Evolutionary conservation across 768 basidiomycete genomes (phyloP), one percentile per base, ranked within the genome.

Genomic region (Arthromyces matolae): DNA sequence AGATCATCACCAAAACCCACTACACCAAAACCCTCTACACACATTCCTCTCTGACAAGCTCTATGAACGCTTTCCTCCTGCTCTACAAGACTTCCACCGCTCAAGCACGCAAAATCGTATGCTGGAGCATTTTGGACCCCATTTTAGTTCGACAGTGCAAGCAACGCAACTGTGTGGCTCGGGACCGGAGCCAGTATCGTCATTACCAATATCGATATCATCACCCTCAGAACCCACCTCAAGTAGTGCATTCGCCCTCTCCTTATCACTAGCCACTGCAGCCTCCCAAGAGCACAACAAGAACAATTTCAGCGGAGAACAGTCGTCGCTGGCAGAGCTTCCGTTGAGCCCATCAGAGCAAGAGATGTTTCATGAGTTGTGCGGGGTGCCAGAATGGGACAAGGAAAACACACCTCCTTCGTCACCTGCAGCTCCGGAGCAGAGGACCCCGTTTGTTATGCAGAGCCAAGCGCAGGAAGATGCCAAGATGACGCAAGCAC

Each of bases 311-410:
- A 18, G 19, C 4, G 3, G 8, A 13, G 45, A 38, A 31, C 36
- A 28, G 7, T 18, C 28, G n/a, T n/a, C n/a, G n/a, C n/a, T n/a
- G 1, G n/a, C 9, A n/a, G 76, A 77, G 19, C 67, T 69, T 3
- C 86, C 85, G 16, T 72, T 89, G 40, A 88, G 77, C 54, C 79
- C 80, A 19, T 80, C 76, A 8, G 86, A 89, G 56, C 78, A 84
- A 58, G 79, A 84, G 62, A 81, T 89, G 40, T 88, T 89, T 64
- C 77, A 71, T 33, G 73, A 76, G 38, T 64, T 88, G 20, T 88
- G 84, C 50, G 68, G 76, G 25, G 73, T 76, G 50, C 77, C 79
- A 16, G 80, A 82, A 49, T 78, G 76, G 76, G 77, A 79, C 39
- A 62, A 67, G 47, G 76, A 69, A 27, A 56, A 54, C 32, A 51